Evolutionary conservation across 2,329 filamentous ascomycete genomes (phyloP), one percentile per base, ranked within the genome.

Genomic region (Penicillium sp.): DNA sequence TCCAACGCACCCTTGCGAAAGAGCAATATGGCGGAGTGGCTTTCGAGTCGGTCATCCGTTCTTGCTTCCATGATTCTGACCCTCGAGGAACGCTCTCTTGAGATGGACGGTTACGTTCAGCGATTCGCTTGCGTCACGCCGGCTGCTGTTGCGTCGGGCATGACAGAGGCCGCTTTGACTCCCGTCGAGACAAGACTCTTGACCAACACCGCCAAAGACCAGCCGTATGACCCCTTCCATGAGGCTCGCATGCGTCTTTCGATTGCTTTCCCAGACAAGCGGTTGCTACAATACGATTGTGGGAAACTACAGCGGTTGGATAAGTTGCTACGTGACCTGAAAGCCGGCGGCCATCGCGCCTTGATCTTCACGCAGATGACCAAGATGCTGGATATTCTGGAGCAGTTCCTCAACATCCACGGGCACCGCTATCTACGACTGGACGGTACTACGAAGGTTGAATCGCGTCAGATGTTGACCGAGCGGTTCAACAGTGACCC

Each of bases 351-450:
- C 1, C 95, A 98, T 69, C 90, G 96, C 8, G 95, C 92, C 10
- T 82, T 99, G 50, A 99, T 99, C 72, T 99, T 99, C 75, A 98
- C 96, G 0, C 95, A 99, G 71, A 99, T 99, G 95, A 98, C 95
- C 47, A 96, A 96, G 73, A 95, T 98, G 46, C 83, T 99, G 19
- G 93, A 99, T 73, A 96, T 99, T 54, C 82, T 99, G 2, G 95
- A 99, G 74, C 92, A 95, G 65, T 99, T 99, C 71, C 85, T 99
- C 65, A 98, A 97, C 71, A 97, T 99, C 50, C 93, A 99, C 68
- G 93, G 93, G 0, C 91, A 98, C 78, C 95, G 96, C 55, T 99
- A 99, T 71, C 84, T 99, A 19, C 91, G 95, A 21, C 84, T 99
- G 4, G 95, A 99, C 71, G 95, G 95, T n/a, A 89, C 91, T 6